Evolutionary conservation across 495 filamentous ascomycete genomes (phyloP).

Genomic region (Penicillium cataractarum): DNA sequence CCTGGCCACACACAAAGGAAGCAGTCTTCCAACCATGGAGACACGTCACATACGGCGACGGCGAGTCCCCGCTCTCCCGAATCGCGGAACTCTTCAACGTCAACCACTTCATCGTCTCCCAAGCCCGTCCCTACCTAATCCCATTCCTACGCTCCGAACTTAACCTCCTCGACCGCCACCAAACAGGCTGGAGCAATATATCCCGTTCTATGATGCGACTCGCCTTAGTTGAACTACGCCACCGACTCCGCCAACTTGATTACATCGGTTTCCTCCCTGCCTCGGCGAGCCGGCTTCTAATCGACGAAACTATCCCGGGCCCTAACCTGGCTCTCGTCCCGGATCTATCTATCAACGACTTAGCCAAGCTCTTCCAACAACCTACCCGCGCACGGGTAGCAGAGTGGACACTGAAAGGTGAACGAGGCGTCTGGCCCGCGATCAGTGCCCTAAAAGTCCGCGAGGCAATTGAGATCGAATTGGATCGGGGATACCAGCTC

Average conservation of each 20-base stretch:
- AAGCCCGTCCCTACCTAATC: slow-evolving; percentile 91
- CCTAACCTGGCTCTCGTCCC: slow-evolving; percentile 82
- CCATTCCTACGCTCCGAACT: slow-evolving; percentile 84
- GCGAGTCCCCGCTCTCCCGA: slow-evolving; percentile 78
- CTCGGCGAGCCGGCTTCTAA: slow-evolving; percentile 72
- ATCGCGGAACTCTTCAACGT: slow-evolving; percentile 95
- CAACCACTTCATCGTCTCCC: slow-evolving; percentile 96
- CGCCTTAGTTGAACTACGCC: slow-evolving; percentile 74
- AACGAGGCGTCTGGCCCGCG: slow-evolving; percentile 91
- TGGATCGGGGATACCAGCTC: slow-evolving; percentile 81
- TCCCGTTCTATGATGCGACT: slow-evolving; percentile 69
- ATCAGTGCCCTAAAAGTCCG: slow-evolving; percentile 78
- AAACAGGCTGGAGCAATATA: slow-evolving; percentile 60
- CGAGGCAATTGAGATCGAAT: slow-evolving; percentile 84
- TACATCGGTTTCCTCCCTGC: slow-evolving; percentile 72
- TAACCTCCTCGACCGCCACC: slow-evolving; percentile 69
- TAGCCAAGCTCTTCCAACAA: slow-evolving; percentile 75
- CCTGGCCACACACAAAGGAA: slow-evolving; percentile 73
- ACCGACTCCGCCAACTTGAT: slow-evolving; percentile 82
- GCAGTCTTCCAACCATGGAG: slow-evolving; percentile 71
- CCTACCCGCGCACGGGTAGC: slow-evolving; percentile 75
- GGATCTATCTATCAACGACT: slow-evolving; percentile 70
- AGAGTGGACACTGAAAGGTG: slow-evolving; percentile 84
- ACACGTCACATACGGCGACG: slow-evolving; percentile 68
- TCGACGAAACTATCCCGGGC: slow-evolving; percentile 86